These are phyloP conservation scores for Talaromyces sp. DNA, from an alignment of 2,329 filamentous ascomycete species.

Conservation along the genomic window DNA sequence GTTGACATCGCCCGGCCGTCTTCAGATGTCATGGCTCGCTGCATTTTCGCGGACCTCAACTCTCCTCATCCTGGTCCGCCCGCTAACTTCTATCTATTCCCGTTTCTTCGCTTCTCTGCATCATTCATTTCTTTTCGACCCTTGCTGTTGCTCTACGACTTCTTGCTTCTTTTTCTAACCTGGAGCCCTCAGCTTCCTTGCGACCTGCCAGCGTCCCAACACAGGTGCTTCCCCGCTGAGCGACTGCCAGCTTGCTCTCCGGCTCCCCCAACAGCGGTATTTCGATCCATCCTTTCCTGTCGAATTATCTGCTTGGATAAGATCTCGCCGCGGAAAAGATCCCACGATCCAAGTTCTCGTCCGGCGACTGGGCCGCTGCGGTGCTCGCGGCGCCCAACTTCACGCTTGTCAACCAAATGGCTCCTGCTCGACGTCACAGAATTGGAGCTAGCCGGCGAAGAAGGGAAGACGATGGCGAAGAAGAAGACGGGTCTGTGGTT, in stretches of 20 bases:
- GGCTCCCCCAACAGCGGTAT: not conserved
- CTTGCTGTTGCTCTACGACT: not conserved
- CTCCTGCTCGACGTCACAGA: conserved; percentile 35
- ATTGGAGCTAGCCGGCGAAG: conserved; percentile 41
- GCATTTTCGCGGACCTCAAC: not conserved
- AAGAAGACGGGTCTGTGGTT: conserved; percentile 44
- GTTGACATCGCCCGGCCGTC: conserved; percentile 19
- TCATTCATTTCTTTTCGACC: not conserved
- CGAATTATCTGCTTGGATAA: not conserved
- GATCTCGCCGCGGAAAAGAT: not conserved
- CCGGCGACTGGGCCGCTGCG: conserved; percentile 8
- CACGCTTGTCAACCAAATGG: conserved; percentile 27
- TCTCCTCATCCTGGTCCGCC: not conserved
- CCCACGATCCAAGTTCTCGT: conserved; percentile 1
- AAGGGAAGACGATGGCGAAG: conserved; percentile 44
- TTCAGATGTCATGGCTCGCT: conserved; percentile 10
- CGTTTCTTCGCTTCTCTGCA: not conserved
- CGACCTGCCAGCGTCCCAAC: not conserved
- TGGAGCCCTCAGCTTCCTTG: not conserved
- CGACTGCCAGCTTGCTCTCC: not conserved
- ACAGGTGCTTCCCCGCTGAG: not conserved
- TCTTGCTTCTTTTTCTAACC: not conserved
- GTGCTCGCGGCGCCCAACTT: conserved; percentile 1
- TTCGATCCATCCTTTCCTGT: not conserved
- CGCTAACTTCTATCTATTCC: not conserved